These are phyloP conservation scores for Neoscytalidium dimidiatum DNA, from an alignment of 2,329 filamentous ascomycete species.

Conservation along the genomic window DNA sequence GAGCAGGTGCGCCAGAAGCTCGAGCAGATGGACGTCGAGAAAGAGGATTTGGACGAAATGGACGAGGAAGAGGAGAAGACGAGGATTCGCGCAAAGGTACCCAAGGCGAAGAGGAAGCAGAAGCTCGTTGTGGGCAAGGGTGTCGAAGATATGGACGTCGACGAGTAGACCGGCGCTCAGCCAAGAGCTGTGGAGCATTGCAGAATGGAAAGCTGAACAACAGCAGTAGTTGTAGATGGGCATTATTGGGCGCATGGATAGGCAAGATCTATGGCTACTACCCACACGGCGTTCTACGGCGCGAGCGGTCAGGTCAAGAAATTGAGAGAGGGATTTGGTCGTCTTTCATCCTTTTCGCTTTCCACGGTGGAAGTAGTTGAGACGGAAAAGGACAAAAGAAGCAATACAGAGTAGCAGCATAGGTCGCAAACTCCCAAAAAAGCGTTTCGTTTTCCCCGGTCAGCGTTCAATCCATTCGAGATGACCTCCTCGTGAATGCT, in stretches of 20 bases:
- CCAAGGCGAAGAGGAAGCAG: constrained; percentile 49
- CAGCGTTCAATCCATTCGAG: not conserved
- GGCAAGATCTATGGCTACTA: constrained; percentile 9
- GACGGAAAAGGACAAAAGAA: not conserved
- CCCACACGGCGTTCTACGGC: constrained; percentile 12
- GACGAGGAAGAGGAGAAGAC: constrained; percentile 36
- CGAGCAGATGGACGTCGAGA: constrained; percentile 24
- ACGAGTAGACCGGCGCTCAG: constrained; percentile 23
- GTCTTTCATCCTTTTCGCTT: not conserved
- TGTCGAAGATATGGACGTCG: constrained; percentile 52
- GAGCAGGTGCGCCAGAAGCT: constrained; percentile 19
- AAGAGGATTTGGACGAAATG: constrained; percentile 42
- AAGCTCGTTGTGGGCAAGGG: constrained; percentile 47
- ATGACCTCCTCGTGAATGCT: too few relatives aligned
- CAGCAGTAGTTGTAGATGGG: not conserved
- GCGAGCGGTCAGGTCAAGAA: constrained; percentile 2
- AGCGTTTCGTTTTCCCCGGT: not conserved
- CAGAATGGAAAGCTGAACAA: not conserved
- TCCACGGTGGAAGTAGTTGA: not conserved
- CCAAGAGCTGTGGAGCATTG: not conserved
- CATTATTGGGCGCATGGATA: constrained; percentile 11
- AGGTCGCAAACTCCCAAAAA: too few relatives aligned
- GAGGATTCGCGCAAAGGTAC: constrained; percentile 33
- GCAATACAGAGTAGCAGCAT: not conserved
- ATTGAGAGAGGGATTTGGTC: not conserved